Conservation (phyloP, 2,329 filamentous ascomycete species). For the Exophiala aquamarina region DNA sequence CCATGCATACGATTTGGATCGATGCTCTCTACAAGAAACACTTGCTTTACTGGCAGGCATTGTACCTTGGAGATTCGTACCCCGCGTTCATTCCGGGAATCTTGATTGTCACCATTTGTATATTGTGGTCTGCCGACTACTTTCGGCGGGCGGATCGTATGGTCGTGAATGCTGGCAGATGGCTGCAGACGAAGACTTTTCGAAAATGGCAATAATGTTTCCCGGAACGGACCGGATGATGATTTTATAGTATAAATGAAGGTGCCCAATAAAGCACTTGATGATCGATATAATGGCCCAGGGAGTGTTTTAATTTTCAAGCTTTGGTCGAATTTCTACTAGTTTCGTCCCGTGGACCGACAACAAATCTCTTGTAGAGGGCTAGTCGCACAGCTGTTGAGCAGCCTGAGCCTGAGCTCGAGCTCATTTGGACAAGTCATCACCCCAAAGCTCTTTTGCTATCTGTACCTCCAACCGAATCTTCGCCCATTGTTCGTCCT, state of each 20-base stretch:
- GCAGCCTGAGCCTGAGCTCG: no score
- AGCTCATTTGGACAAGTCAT: conserved; percentile 37
- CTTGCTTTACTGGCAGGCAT: conserved; percentile 1
- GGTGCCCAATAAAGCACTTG: no score
- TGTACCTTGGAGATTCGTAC: conserved; percentile 7
- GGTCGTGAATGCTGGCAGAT: conserved; percentile 10
- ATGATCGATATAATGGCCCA: no score
- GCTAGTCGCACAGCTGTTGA: no score
- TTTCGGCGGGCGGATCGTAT: conserved; percentile 11
- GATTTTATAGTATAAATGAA: no score
- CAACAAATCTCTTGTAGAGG: no score
- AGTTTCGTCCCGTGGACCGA: no score
- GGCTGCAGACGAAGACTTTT: conserved; percentile 12
- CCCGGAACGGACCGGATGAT: no score
- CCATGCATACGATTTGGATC: conserved; percentile 37
- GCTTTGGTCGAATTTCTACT: no score
- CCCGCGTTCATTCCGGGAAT: neutral
- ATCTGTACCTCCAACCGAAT: conserved; percentile 56
- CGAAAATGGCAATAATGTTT: conserved; percentile 9
- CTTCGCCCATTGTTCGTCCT: conserved; percentile 61
- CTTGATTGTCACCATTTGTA: neutral
- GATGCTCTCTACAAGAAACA: conserved; percentile 5
- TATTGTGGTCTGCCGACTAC: conserved; percentile 14
- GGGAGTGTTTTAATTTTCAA: no score
- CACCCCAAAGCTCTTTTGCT: conserved; percentile 58